Base-by-base conservation (phyloP, 257 asterid species). In the Gentiana straminea region DNA sequence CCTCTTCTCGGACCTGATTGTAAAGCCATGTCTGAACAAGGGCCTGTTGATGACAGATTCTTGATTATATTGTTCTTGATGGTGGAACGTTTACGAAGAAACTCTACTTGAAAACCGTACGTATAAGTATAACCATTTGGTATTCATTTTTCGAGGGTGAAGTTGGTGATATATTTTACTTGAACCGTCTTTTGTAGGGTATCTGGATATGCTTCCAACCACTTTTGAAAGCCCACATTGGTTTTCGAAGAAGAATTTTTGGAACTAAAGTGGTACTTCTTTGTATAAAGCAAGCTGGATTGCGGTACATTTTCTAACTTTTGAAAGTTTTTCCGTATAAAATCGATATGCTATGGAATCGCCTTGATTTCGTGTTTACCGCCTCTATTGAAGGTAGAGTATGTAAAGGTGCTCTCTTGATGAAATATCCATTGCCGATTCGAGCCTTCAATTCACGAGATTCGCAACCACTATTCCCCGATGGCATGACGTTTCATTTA, bases 31-130 rank as follows among this genome's bases (percentile, higher is more conserved):
- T 73, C 68, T 54, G 90, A 74, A 67, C 84, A 75, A 75, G 94
- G 94, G 46, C 77, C 74, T 67, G 92, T 83, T 33, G 97, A 91
- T 72, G 98, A 87, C 64, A 68, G 97, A 44, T 79, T 91, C 77
- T 71, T 87, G 82, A 65, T 91, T 43, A 80, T 86, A 74, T 63
- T 87, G 78, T 91, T 87, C 77, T 75, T 91, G 49, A 83, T 78
- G 3, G 90, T 91, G 66, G 95, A 91, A 68, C 95, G 84, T 58
- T 73, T 73, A 24, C 77, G 97, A 45, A 77, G 71, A 70, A 81
- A 77, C 79, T 85, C 95, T 44, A 61, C 86, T 7, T 84, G 98
- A 95, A 85, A 85, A 76, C 94, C 97, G 98, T 91, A 75, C 47
- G 94, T 75, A 44, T n/a, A n/a, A n/a, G n/a, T n/a, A n/a, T 37